Percentiles rank a stretch among this genome's conserved stretches.
Evolutionary conservation across 2,329 filamentous ascomycete genomes (phyloP).

Genomic region (Byssothecium circinans): DNA sequence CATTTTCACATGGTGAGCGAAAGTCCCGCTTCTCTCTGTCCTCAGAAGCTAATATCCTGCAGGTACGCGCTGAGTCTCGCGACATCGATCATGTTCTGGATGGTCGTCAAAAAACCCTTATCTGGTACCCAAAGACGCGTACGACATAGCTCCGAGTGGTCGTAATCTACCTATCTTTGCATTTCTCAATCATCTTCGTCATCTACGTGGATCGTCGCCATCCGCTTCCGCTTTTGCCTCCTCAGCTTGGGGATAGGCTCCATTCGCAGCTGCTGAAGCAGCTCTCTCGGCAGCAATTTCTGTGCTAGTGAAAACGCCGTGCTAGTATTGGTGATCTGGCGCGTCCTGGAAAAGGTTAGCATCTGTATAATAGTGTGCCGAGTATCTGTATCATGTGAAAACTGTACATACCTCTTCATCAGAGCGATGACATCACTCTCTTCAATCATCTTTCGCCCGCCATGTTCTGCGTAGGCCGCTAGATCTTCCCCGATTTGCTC

Average conservation of each 20-base stretch:
- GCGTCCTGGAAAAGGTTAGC: slow-evolving; percentile 45
- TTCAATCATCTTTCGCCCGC: slow-evolving; percentile 80
- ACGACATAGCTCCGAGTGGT: slow-evolving; percentile 76
- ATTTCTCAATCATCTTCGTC: slow-evolving; percentile 47
- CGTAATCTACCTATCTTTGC: slow-evolving; percentile 38
- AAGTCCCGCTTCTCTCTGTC: neutral
- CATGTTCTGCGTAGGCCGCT: slow-evolving; percentile 77
- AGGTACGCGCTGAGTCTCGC: slow-evolving; percentile 86
- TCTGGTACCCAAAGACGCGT: slow-evolving; percentile 72
- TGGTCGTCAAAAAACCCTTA: slow-evolving; percentile 87
- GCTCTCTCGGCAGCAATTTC: slow-evolving; percentile 76
- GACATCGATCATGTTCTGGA: slow-evolving; percentile 93
- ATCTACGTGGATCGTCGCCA: slow-evolving; percentile 47
- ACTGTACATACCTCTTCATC: slow-evolving; percentile 71
- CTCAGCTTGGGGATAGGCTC: slow-evolving; percentile 50
- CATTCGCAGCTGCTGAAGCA: slow-evolving; percentile 81
- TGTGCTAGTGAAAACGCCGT: slow-evolving; percentile 86
- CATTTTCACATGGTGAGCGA: slow-evolving; percentile 91
- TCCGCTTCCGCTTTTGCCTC: slow-evolving; percentile 44
- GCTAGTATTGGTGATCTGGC: slow-evolving; percentile 69
- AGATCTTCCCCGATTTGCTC: slow-evolving; percentile 83
- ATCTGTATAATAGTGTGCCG: slow-evolving; percentile 2
- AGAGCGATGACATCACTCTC: slow-evolving; percentile 80
- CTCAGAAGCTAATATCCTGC: slow-evolving; percentile 18
- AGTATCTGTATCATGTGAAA: slow-evolving; percentile 17